A percentile compares a stretch with the other conserved stretches of the same genome.
phyloP scores from a whole-genome alignment of 2,329 filamentous ascomycete genomes.

The Plenodomus lindquistii region DNA sequence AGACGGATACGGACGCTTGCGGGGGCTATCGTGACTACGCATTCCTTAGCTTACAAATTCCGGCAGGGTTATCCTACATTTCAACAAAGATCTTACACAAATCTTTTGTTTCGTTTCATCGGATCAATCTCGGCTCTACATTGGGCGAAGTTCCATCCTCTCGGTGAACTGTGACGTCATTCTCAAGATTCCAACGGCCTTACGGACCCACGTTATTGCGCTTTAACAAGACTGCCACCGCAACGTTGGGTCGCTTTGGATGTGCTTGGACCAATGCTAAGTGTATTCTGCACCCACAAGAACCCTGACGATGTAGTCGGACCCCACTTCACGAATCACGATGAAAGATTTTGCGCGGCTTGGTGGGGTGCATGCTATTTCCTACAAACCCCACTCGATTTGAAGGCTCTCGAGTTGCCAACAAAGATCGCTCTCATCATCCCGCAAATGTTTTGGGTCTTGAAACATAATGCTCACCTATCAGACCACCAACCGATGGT shows the following conservation, averaged over 20 bases:
- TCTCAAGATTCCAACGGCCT: neutral
- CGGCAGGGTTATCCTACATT: neutral
- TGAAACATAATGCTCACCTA: constrained; percentile 1
- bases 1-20: too few relatives aligned
- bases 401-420: neutral
- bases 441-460: neutral
- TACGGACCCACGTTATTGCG: neutral
- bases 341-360: constrained; percentile 1
- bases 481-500: constrained; percentile 6
- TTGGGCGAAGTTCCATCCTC: neutral
- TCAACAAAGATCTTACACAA: neutral
- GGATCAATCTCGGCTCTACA: neutral
- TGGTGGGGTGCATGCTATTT: constrained; percentile 10
- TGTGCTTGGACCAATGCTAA: neutral
- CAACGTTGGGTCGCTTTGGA: neutral
- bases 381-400: neutral
- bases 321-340: neutral
- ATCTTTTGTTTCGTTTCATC: neutral
- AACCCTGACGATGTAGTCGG: neutral
- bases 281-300: neutral
- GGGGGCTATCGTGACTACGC: neutral
- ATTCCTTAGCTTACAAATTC: neutral
- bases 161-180: neutral
- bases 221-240: neutral
- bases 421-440: constrained; percentile 4